phyloP scores from a whole-genome alignment of 306 rosid species.

The Casuarina glauca region DNA sequence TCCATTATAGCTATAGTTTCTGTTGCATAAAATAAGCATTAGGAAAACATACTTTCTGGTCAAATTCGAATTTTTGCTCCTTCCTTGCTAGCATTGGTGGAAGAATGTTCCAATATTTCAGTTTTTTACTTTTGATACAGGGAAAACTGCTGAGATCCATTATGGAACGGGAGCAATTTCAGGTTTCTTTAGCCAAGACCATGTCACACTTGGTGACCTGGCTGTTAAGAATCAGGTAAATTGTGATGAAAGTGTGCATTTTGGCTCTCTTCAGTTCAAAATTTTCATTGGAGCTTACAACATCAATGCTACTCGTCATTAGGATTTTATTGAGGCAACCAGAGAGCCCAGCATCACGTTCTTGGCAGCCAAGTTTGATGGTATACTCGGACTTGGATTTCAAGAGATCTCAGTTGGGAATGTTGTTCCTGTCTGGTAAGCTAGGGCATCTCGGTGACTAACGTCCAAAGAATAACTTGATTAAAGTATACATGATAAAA shows the following conservation, averaged over 20 bases:
- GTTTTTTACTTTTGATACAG: conserved; percentile 11
- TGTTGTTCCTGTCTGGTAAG: conserved; percentile 53
- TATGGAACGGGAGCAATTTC: conserved; percentile 48
- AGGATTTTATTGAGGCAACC: conserved; percentile 54
- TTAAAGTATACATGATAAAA: neutral
- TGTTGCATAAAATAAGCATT: neutral
- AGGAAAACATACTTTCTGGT: neutral
- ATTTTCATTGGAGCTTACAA: neutral
- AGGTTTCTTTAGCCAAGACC: conserved; percentile 45
- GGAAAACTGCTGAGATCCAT: conserved; percentile 44
- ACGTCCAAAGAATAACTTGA: neutral
- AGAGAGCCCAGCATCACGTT: conserved; percentile 43
- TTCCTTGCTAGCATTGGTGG: neutral
- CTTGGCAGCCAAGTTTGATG: conserved; percentile 43
- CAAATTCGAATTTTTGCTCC: neutral
- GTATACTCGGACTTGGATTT: conserved; percentile 36
- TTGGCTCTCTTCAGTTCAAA: conserved; percentile 3
- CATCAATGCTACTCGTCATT: conserved; percentile 5
- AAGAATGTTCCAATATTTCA: neutral
- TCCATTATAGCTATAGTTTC: neutral
- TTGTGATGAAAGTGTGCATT: neutral
- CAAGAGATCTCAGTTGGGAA: conserved; percentile 41
- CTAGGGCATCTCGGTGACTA: conserved; percentile 1
- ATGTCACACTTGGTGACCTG: conserved; percentile 34
- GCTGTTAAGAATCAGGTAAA: conserved; percentile 34